Evolutionary conservation across 495 filamentous ascomycete genomes (phyloP).

Genomic region (Penicillium coprophilum): DNA sequence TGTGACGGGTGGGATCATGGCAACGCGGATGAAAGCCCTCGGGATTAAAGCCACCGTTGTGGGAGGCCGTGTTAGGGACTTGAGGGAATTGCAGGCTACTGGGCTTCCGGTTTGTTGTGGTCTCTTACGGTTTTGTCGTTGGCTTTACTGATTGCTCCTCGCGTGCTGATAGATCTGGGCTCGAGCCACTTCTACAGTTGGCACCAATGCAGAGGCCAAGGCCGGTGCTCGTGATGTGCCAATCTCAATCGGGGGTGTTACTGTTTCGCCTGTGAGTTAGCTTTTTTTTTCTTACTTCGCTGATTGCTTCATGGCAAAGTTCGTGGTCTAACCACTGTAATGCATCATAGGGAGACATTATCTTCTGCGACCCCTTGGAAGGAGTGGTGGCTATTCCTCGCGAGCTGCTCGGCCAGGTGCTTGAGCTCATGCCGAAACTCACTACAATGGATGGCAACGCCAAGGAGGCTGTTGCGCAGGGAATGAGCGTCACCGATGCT

Average conservation of each 20-base stretch:
- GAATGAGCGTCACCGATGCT: conserved; percentile 57
- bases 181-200: conserved; percentile 55
- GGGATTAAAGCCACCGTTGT: conserved; percentile 58
- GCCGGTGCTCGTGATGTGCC: conserved; percentile 54
- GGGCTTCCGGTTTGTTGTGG: conserved; percentile 47
- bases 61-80: conserved; percentile 61
- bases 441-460: conserved; percentile 61
- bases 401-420: conserved; percentile 46
- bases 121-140: not conserved
- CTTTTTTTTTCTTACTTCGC: no score
- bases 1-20: conserved; percentile 68
- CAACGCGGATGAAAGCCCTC: conserved; percentile 56
- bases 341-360: conserved; percentile 55
- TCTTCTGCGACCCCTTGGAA: conserved; percentile 60
- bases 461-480: conserved; percentile 56
- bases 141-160: not conserved
- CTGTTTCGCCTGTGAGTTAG: conserved; percentile 45
- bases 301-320: not conserved
- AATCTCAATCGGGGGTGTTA: conserved; percentile 50
- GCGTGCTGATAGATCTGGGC: conserved; percentile 51
- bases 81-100: conserved; percentile 49
- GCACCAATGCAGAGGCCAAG: conserved; percentile 59
- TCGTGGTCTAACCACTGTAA: not conserved
- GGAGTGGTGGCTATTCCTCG: conserved; percentile 64
- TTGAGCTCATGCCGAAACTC: conserved; percentile 54